phyloP scores from a whole-genome alignment of 331 rosid genomes.

The Acacia concinna region DNA sequence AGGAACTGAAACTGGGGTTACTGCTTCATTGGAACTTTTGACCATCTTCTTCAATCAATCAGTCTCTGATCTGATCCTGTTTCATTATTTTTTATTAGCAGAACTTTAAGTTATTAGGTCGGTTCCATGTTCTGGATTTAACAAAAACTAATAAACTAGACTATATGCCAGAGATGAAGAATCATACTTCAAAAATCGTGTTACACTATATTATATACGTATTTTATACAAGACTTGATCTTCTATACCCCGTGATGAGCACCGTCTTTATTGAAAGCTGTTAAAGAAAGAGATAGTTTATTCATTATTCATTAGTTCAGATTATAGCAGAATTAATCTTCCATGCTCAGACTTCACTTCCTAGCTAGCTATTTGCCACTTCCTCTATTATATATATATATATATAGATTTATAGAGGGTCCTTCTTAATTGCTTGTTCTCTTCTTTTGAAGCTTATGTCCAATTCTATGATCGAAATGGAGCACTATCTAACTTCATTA shows the following conservation, averaged over 20 bases:
- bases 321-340: conserved; percentile 41
- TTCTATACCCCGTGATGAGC: neutral
- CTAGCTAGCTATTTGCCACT: conserved; percentile 36
- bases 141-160: neutral
- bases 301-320: conserved; percentile 36
- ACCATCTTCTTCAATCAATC: conserved; percentile 37
- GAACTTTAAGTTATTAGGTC: neutral
- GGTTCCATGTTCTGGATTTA: neutral
- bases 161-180: neutral
- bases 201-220: neutral
- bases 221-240: neutral
- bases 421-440: conserved; percentile 12
- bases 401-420: conserved; percentile 10
- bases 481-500: conserved; percentile 17
- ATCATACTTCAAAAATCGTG: neutral
- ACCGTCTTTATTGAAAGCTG: conserved; percentile 29
- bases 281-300: conserved; percentile 44
- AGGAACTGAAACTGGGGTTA: conserved; percentile 51
- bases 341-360: conserved; percentile 20
- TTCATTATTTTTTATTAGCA: neutral
- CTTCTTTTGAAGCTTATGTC: conserved; percentile 25
- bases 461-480: conserved; percentile 28
- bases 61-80: conserved; percentile 23
- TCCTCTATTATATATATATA: neutral
- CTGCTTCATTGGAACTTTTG: conserved; percentile 58